These are phyloP conservation scores for Lachancea kluyveri DNA, from an alignment of 805 yeast genomes.

Conservation along the genomic window DNA sequence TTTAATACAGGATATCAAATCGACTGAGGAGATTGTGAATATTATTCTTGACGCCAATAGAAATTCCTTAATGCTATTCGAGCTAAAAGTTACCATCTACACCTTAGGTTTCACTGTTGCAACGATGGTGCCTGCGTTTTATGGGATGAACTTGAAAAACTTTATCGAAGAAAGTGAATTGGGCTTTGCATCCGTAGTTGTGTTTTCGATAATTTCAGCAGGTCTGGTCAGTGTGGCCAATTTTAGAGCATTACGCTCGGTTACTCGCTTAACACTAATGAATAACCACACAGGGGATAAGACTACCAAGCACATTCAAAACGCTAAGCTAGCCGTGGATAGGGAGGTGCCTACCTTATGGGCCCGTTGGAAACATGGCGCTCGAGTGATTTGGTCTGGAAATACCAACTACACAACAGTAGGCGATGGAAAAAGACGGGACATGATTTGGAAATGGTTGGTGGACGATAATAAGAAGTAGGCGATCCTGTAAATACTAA, in stretches of 20 bases:
- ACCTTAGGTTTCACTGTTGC: constrained; percentile 84
- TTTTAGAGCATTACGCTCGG: constrained; percentile 50
- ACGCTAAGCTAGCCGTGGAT: constrained; percentile 15
- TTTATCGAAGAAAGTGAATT: constrained; percentile 61
- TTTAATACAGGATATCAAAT: constrained; percentile 71
- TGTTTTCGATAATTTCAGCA: constrained; percentile 48
- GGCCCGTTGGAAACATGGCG: constrained; percentile 15
- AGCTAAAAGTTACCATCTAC: constrained; percentile 73
- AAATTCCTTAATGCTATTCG: constrained; percentile 82
- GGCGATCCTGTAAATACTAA: too few relatives aligned
- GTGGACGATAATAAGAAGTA: constrained; percentile 38
- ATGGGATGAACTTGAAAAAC: constrained; percentile 81
- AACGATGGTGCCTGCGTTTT: constrained; percentile 78
- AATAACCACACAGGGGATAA: constrained; percentile 29
- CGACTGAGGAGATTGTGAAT: constrained; percentile 89
- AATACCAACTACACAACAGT: constrained; percentile 13
- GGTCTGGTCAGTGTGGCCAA: constrained; percentile 47
- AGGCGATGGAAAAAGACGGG: constrained; percentile 33
- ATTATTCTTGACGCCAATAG: constrained; percentile 88
- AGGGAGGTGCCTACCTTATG: constrained; percentile 20
- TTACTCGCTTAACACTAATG: constrained; percentile 64
- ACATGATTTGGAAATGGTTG: constrained; percentile 51
- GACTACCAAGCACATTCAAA: constrained; percentile 16
- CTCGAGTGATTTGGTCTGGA: constrained; percentile 18
- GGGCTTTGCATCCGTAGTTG: constrained; percentile 58